These are phyloP conservation scores for Argentina anserina DNA, from an alignment of 306 rosid species.

Conservation along the genomic window DNA sequence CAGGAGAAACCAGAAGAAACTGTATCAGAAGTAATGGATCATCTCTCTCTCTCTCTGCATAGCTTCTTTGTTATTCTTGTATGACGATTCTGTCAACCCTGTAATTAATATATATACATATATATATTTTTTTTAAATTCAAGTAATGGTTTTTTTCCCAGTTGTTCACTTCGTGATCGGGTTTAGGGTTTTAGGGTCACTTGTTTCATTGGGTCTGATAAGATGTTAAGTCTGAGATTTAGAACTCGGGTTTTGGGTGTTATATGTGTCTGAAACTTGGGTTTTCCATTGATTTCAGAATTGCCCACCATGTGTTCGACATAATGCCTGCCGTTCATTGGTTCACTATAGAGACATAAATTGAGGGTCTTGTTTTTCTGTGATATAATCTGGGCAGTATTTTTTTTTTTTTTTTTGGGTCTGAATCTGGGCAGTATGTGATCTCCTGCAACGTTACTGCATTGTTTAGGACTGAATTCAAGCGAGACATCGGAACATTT, in stretches of 20 bases:
- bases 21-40: constrained; percentile 7
- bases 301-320: constrained; percentile 11
- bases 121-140: too few relatives aligned
- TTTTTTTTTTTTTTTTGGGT: too few relatives aligned
- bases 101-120: too few relatives aligned
- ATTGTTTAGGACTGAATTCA: neutral
- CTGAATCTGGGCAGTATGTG: too few relatives aligned
- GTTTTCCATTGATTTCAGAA: neutral
- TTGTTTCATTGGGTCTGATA: neutral
- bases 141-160: neutral
- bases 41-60: neutral
- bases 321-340: neutral
- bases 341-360: too few relatives aligned
- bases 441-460: neutral
- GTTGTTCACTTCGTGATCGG: neutral
- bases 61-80: neutral
- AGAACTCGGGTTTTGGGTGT: neutral
- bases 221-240: neutral
- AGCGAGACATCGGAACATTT: neutral
- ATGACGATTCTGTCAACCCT: neutral
- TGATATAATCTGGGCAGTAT: too few relatives aligned
- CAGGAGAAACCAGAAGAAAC: constrained; percentile 10
- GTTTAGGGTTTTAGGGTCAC: constrained; percentile 1
- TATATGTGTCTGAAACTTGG: neutral
- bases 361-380: too few relatives aligned